Conservation (phyloP, 2,329 filamentous ascomycete genomes). For the Achaetomium macrosporum region DNA sequence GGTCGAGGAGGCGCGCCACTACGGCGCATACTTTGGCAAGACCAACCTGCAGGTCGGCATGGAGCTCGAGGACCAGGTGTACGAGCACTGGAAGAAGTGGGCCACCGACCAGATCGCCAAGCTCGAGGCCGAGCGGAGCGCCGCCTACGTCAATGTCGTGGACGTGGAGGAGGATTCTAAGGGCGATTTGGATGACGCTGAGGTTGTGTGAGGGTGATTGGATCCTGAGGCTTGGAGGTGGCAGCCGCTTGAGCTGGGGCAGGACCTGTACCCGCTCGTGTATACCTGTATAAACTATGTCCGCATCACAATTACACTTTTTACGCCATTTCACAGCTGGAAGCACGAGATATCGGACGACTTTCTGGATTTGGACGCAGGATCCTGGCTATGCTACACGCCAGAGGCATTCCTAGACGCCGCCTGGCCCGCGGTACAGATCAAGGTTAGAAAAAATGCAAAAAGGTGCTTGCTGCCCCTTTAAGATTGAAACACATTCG, state of each 20-base stretch:
- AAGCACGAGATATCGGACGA: background rate
- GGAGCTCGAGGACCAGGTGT: conserved; percentile 72
- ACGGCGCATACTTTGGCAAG: conserved; percentile 85
- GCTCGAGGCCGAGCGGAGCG: conserved; percentile 35
- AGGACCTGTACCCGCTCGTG: background rate
- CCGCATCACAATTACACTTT: conserved; percentile 3
- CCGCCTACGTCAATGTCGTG: conserved; percentile 40
- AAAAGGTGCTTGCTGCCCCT: background rate
- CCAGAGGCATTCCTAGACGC: background rate
- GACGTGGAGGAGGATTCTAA: conserved; percentile 20
- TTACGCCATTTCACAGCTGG: background rate
- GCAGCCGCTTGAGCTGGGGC: background rate
- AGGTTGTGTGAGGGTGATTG: background rate
- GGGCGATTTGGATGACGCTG: background rate
- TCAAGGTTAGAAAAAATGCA: background rate
- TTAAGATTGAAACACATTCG: background rate
- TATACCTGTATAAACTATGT: conserved; percentile 11
- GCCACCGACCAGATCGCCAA: conserved; percentile 47
- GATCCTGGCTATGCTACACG: background rate
- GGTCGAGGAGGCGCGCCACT: conserved; percentile 76
- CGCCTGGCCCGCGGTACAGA: background rate
- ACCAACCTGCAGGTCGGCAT: conserved; percentile 69
- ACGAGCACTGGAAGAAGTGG: conserved; percentile 82
- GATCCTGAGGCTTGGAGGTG: background rate
- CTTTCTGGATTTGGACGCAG: background rate